Evolutionary conservation across 1,139 yeast species (phyloP), one percentile per base, ranked within the genome.

Genomic region (Magnusiomyces paraingens): DNA sequence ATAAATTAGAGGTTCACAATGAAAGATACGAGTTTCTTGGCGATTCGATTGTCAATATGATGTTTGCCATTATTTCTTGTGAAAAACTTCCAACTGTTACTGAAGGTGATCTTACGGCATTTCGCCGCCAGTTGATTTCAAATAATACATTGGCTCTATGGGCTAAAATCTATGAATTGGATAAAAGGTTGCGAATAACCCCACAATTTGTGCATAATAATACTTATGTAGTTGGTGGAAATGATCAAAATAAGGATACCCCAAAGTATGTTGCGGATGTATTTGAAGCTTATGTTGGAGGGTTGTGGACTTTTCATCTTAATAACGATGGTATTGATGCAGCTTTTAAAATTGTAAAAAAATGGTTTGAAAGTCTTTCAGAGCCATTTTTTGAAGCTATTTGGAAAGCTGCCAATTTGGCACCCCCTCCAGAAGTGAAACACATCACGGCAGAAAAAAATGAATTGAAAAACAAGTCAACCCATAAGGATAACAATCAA

Each of bases 21-120:
- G 99, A 94, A 73, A 77, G 99, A 52, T 74, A 93, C 42, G 99
- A 94, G 70, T 94, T 90, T 66, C 72, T 90, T 46, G 99, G 99
- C 20, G 99, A 94, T 70, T 84, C 98, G 0, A 81, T 90, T 18
- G 73, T 93, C 59, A 88, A 90, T 64, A 80, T 80, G 57, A 74
- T 85, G 47, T 83, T 87, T 50, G 85, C 97, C 0, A 73, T 80
- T 58, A 76, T 89, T 50, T 75, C 89, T 18, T 89, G 78, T 63
- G 75, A 78, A 38, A 71, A 79, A 56, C 86, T 84, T 62, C 93
- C 95, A 0, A 72, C 76, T 50, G 84, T 83, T 42, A 74, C 83
- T 21, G 99, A 94, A 74, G 99, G 99, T 41, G 84, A 82, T 47
- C 71, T 94, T 58, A 83, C 96, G 0, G 76, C 76, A 54, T 73